These are phyloP conservation scores for Lagerstroemia fauriei DNA, from an alignment of 441 rosid genomes.

Conservation along the genomic window DNA sequence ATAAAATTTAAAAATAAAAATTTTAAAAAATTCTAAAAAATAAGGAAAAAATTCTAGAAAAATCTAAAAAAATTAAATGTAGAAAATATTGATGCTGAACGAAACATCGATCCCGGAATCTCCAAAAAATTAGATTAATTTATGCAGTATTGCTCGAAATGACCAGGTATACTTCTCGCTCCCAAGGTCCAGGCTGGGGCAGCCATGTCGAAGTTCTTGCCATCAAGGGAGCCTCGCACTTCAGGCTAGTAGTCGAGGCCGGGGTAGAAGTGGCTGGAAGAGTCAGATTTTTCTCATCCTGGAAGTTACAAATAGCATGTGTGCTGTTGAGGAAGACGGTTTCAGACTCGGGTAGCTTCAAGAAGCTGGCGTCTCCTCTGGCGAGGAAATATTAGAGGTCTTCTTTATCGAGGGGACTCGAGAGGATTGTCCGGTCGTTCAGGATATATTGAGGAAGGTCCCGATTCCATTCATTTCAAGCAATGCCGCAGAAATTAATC, in stretches of 20 bases:
- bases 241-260: not conserved
- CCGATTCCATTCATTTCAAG: not conserved
- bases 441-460: slow-evolving; percentile 19
- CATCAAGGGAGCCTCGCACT: slow-evolving; percentile 29
- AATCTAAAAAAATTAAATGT: no score
- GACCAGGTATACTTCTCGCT: slow-evolving; percentile 30
- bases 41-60: no score
- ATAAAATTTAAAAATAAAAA: no score
- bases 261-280: not conserved
- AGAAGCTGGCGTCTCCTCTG: not conserved
- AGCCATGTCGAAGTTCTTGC: slow-evolving; percentile 25
- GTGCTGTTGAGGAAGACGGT: not conserved
- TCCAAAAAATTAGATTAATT: no score
- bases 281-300: not conserved
- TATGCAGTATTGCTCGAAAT: no score
- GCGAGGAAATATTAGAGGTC: slow-evolving; percentile 10
- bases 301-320: not conserved
- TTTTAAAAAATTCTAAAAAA: no score
- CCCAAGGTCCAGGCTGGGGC: slow-evolving; percentile 22
- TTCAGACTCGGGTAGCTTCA: not conserved
- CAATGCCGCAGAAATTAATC: not conserved
- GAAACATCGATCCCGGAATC: no score
- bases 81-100: no score
- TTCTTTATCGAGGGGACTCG: slow-evolving; percentile 11
- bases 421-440: slow-evolving; percentile 20